phyloP scores from a whole-genome alignment of 495 filamentous ascomycete genomes.

The Rusavskia elegans region DNA sequence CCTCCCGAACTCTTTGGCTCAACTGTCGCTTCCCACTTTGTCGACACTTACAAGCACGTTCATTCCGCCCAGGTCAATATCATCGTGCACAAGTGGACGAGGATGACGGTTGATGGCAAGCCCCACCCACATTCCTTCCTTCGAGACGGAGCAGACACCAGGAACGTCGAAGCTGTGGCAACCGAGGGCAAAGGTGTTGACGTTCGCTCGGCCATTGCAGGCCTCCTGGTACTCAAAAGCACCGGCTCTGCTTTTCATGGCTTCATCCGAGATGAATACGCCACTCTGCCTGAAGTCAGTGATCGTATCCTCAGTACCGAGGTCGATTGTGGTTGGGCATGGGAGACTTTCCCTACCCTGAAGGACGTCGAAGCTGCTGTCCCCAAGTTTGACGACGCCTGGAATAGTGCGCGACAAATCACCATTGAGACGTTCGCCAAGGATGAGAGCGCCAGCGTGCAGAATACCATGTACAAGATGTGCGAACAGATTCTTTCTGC shows the following conservation, averaged over 20 bases:
- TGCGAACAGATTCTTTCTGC: constrained; percentile 66
- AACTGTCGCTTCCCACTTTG: constrained; percentile 72
- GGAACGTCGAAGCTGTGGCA: constrained; percentile 48
- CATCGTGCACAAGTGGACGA: constrained; percentile 78
- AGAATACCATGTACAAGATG: constrained; percentile 99
- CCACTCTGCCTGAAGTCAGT: constrained; percentile 75
- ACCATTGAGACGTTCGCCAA: constrained; percentile 86
- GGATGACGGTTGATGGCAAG: constrained; percentile 72
- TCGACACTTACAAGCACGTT: constrained; percentile 79
- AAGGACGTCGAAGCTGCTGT: constrained; percentile 48
- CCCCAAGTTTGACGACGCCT: constrained; percentile 61
- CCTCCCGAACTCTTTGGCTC: constrained; percentile 87
- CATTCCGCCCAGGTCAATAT: constrained; percentile 63
- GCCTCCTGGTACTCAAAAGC: constrained; percentile 83
- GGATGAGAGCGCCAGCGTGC: constrained; percentile 81
- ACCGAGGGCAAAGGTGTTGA: constrained; percentile 48
- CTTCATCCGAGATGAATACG: constrained; percentile 85
- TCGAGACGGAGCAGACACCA: constrained; percentile 76
- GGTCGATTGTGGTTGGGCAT: constrained; percentile 72
- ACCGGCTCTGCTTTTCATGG: constrained; percentile 95
- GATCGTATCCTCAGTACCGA: constrained; percentile 92
- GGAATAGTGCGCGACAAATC: constrained; percentile 57
- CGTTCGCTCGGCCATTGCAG: constrained; percentile 53
- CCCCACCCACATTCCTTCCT: constrained; percentile 95
- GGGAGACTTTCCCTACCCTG: constrained; percentile 54